Evolutionary conservation across 2,329 filamentous ascomycete genomes (phyloP).

Genomic region (Pyricularia sp.): DNA sequence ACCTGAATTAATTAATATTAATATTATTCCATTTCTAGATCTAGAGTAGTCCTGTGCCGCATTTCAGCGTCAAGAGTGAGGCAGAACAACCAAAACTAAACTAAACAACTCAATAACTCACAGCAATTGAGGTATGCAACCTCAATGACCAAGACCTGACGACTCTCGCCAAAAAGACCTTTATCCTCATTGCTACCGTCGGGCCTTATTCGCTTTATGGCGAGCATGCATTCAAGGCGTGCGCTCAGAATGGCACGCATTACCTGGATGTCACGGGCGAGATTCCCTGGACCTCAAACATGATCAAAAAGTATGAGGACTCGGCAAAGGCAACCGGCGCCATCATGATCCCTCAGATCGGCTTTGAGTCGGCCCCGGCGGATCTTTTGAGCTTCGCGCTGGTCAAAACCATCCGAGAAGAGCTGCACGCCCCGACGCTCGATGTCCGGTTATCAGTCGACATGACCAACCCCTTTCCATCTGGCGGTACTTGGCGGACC

Average conservation of each 20-base stretch:
- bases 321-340: slow-evolving; percentile 44
- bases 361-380: slow-evolving; percentile 52
- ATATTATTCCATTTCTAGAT: too few species aligned
- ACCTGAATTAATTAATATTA: background rate
- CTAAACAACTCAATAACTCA: background rate
- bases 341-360: slow-evolving; percentile 52
- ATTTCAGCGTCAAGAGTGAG: too few species aligned
- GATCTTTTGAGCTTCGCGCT: slow-evolving; percentile 50
- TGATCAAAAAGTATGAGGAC: slow-evolving; percentile 50
- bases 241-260: slow-evolving; percentile 53
- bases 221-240: slow-evolving; percentile 50
- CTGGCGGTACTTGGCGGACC: slow-evolving; percentile 62
- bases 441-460: slow-evolving; percentile 45
- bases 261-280: slow-evolving; percentile 58
- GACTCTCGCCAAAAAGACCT: slow-evolving; percentile 45
- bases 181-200: slow-evolving; percentile 46
- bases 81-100: background rate
- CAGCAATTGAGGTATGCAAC: slow-evolving; percentile 43
- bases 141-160: slow-evolving; percentile 35
- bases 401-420: slow-evolving; percentile 37
- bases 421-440: slow-evolving; percentile 36
- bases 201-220: slow-evolving; percentile 50
- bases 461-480: slow-evolving; percentile 34
- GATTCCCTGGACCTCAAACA: slow-evolving; percentile 44
- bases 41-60: too few species aligned